Conservation (phyloP, 1,139 yeast genomes). For the Pichia sp. region DNA sequence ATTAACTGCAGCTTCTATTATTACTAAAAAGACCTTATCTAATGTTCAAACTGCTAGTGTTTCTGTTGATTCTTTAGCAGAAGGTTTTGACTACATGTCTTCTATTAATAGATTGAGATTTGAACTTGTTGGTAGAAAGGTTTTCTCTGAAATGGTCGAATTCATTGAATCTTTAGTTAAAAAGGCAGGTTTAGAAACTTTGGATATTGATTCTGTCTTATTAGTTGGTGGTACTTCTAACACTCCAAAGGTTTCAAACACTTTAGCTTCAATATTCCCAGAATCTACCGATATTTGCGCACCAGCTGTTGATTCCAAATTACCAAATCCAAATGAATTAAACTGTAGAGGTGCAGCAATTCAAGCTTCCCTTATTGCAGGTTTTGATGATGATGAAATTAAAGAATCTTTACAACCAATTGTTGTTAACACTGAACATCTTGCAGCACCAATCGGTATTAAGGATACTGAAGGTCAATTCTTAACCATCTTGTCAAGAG, state of each 20-base stretch:
- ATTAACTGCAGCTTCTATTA: constrained; percentile 75
- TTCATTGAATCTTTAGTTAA: constrained; percentile 70
- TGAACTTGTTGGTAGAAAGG: constrained; percentile 80
- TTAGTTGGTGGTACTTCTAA: constrained; percentile 92
- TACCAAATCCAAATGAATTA: constrained; percentile 83
- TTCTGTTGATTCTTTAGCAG: constrained; percentile 91
- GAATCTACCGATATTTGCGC: constrained; percentile 72
- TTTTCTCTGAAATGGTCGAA: constrained; percentile 65
- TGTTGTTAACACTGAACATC: constrained; percentile 84
- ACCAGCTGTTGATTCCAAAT: constrained; percentile 70
- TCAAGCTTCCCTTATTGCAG: constrained; percentile 85
- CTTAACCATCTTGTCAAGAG: constrained; percentile 67
- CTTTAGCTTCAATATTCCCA: constrained; percentile 70
- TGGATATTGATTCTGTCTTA: constrained; percentile 86
- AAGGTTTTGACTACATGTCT: constrained; percentile 90
- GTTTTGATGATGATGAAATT: constrained; percentile 82
- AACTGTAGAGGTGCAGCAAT: constrained; percentile 94
- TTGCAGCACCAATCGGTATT: constrained; percentile 79
- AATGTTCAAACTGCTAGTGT: constrained; percentile 86
- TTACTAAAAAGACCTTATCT: constrained; percentile 86
- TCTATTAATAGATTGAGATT: constrained; percentile 90
- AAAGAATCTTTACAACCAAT: constrained; percentile 80
- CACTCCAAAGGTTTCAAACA: constrained; percentile 83
- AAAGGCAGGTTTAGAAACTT: constrained; percentile 79
- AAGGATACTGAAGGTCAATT: constrained; percentile 68